phyloP scores from a whole-genome alignment of 495 filamentous ascomycete genomes.

The Ramalina intermedia region DNA sequence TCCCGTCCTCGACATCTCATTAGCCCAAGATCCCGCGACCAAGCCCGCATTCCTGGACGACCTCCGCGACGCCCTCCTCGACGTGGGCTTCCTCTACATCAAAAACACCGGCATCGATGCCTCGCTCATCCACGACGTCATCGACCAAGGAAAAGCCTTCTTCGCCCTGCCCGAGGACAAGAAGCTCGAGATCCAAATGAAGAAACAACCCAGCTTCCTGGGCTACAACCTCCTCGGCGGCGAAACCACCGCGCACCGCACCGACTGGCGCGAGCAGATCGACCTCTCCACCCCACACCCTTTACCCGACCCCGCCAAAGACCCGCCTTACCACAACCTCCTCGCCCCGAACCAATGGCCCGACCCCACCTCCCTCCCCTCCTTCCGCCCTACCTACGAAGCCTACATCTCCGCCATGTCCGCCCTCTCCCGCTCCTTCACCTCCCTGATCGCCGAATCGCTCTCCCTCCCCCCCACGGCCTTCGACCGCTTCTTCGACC shows the following conservation, averaged over 20 bases:
- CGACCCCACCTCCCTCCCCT: constrained; percentile 45
- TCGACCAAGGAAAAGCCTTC: constrained; percentile 52
- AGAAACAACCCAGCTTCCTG: constrained; percentile 54
- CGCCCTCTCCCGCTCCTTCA: constrained; percentile 57
- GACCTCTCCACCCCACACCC: constrained; percentile 50
- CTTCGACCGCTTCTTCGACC: constrained; percentile 73
- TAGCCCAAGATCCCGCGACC: constrained; percentile 45
- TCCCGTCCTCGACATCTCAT: constrained; percentile 67
- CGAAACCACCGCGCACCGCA: constrained; percentile 30
- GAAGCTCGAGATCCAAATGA: constrained; percentile 82
- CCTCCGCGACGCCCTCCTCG: constrained; percentile 66
- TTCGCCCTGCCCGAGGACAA: constrained; percentile 74
- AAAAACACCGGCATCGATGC: constrained; percentile 66
- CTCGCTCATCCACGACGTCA: constrained; percentile 50
- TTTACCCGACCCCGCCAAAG: constrained; percentile 1
- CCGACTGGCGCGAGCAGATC: constrained; percentile 66
- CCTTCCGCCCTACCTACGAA: constrained; percentile 54
- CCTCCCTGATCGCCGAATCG: constrained; percentile 74
- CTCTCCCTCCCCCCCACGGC: constrained; percentile 58
- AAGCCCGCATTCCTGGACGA: constrained; percentile 60
- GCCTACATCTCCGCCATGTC: constrained; percentile 66
- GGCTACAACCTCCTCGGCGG: constrained; percentile 33
- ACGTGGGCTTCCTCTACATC: constrained; percentile 89
- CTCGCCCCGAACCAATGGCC: constrained; percentile 61
- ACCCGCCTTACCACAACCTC: constrained; percentile 18